Evolutionary conservation across 306 rosid species (phyloP), one percentile per base, ranked within the genome.

Genomic region (Medicago arabica): DNA sequence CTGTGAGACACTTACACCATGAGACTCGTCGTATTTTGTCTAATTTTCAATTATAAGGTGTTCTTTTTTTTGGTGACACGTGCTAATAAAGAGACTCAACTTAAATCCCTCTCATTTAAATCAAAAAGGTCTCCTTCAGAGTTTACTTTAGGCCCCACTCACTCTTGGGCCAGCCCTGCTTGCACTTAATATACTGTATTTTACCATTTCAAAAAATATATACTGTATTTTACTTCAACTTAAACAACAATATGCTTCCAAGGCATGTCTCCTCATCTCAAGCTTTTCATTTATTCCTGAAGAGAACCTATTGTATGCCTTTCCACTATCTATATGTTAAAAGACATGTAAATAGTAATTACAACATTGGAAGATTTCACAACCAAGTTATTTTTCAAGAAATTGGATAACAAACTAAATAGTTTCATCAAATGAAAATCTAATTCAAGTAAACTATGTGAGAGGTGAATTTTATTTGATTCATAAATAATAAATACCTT

Each of bases 401-500:
- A 77, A 70, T 66, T 38, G 60, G 74, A 70, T 60, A 58, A 11
- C 17, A 59, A 78, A 80, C 50, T 21, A 69, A 74, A 72, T 47
- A 67, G 16, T 19, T 54, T 36, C 51, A 57, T 31, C 43, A 81
- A 67, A 53, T 64, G 14, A 78, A 69, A 15, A 41, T 66, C 41
- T 44, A 58, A 74, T 31, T 70, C 25, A 66, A 71, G 63, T 63
- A 34, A 64, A 61, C 60, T 63, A 81, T 15, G 70, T 76, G 70
- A 44, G 49, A 18, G 50, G 19, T 25, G 21, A 67, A 65, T 69
- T 78, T 25, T 54, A 61, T 7, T 36, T 13, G 59, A 61, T 41
- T 71, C 3, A 39, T 39, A 74, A 21, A 72, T 7, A 79, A 62
- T 66, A 25, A 67, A 34, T 87, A 95, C 99, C 96, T 95, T 95